These are phyloP conservation scores for Pisolithus sp. DNA, from an alignment of 768 basidiomycete genomes.

Conservation along the genomic window DNA sequence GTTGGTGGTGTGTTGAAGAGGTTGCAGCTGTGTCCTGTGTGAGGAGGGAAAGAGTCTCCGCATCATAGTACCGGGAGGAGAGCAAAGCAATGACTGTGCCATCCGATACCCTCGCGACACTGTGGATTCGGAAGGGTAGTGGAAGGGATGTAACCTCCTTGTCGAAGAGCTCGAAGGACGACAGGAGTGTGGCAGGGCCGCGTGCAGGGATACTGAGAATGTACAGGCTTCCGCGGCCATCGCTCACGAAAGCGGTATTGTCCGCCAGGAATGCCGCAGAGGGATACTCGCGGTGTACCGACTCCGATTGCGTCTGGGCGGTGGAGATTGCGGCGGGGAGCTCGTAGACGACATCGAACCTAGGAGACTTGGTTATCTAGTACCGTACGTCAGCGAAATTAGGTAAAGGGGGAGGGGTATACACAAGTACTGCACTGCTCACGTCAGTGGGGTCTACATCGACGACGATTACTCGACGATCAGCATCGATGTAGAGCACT, in stretches of 20 bases:
- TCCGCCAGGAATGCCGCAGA: constrained; percentile 54
- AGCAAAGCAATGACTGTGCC: constrained; percentile 41
- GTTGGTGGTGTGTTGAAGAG: constrained; percentile 7
- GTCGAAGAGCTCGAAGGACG: constrained; percentile 41
- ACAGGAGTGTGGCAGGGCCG: constrained; percentile 41
- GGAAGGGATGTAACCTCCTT: constrained; percentile 10
- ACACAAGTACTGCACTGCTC: constrained; percentile 21
- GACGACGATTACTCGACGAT: constrained; percentile 55
- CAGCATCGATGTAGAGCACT: constrained; percentile 64
- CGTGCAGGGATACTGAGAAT: constrained; percentile 40
- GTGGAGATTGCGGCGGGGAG: constrained; percentile 49
- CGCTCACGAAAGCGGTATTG: constrained; percentile 49
- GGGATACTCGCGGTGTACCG: constrained; percentile 63
- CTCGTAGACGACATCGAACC: constrained; percentile 52
- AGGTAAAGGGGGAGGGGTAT: neutral
- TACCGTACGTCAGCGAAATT: constrained; percentile 6
- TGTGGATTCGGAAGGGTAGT: constrained; percentile 36
- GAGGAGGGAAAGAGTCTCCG: constrained; percentile 13
- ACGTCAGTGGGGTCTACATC: constrained; percentile 52
- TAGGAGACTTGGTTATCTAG: constrained; percentile 47
- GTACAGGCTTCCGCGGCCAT: constrained; percentile 67
- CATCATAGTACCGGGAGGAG: constrained; percentile 51
- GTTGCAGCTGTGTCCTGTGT: constrained; percentile 4
- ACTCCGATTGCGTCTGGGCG: constrained; percentile 26
- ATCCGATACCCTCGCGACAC: constrained; percentile 31